Percentiles rank a stretch among this genome's conserved stretches.
Evolutionary conservation across 164 flowering plant species (phyloP).

Genomic region (Stephania cephalantha): DNA sequence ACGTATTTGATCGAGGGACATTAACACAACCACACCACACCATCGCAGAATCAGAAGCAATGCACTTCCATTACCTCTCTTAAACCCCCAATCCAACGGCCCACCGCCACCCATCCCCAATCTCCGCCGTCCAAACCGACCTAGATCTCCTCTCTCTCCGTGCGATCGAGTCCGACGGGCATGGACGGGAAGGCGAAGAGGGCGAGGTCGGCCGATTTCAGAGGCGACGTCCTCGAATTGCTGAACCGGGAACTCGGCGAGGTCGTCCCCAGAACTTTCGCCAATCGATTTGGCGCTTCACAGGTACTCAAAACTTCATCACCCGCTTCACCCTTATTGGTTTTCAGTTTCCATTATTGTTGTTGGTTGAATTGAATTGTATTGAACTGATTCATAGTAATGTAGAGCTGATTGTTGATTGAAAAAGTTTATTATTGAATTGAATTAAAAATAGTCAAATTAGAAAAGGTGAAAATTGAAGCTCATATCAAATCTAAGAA

Average conservation of each 20-base stretch:
- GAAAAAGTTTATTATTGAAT: too few species aligned
- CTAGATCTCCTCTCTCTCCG: too few species aligned
- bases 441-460: too few species aligned
- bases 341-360: background rate
- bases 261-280: constrained; percentile 52
- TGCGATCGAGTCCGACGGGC: background rate
- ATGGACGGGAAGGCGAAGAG: constrained; percentile 23
- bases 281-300: constrained; percentile 53
- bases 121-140: background rate
- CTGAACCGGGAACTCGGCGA: constrained; percentile 69
- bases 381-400: background rate
- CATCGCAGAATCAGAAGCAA: background rate
- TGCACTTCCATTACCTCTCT: background rate
- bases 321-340: background rate
- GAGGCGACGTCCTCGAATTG: constrained; percentile 26
- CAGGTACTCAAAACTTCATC: constrained; percentile 37
- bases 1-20: background rate
- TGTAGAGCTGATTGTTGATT: background rate
- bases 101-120: background rate
- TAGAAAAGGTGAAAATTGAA: background rate
- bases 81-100: background rate
- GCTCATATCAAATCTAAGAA: too few species aligned
- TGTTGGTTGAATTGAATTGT: background rate
- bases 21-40: background rate
- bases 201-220: constrained; percentile 22